A percentile compares a stretch with the other conserved stretches of the same genome.
phyloP scores from a whole-genome alignment of 176 grass and related monocot genomes.

The Musa acuminata region DNA sequence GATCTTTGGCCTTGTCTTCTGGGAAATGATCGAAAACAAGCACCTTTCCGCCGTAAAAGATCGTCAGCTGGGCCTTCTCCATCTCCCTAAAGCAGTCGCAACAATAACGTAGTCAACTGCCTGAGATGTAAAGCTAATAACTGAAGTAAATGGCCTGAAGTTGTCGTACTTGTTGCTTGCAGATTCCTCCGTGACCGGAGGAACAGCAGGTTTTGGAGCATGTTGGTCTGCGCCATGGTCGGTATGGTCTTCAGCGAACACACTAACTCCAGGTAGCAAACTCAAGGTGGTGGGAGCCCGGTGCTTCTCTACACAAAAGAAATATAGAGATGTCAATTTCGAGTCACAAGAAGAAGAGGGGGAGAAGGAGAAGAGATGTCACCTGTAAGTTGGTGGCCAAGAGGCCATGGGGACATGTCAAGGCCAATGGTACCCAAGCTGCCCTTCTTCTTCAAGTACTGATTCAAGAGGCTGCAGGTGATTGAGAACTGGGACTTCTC shows the following conservation, averaged over 20 bases:
- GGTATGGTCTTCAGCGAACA: not conserved
- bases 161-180: not conserved
- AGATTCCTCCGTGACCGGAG: not conserved
- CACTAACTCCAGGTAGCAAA: not conserved
- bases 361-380: not conserved
- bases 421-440: slow-evolving; percentile 15
- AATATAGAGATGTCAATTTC: not conserved
- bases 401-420: slow-evolving; percentile 6
- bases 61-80: slow-evolving; percentile 32
- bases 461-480: slow-evolving; percentile 28
- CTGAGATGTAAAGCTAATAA: not conserved
- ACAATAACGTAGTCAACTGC: not conserved
- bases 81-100: slow-evolving; percentile 15
- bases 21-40: slow-evolving; percentile 44
- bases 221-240: slow-evolving; percentile 2
- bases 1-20: slow-evolving; percentile 25
- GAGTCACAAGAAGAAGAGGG: not conserved
- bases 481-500: not conserved
- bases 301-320: not conserved
- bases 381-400: slow-evolving; percentile 5
- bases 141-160: not conserved
- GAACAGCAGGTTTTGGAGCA: not conserved
- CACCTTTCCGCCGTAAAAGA: slow-evolving; percentile 55
- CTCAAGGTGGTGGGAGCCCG: not conserved
- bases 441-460: slow-evolving; percentile 46